Evolutionary conservation across 257 asterid genomes (phyloP).

Genomic region (Handroanthus guayacan): DNA sequence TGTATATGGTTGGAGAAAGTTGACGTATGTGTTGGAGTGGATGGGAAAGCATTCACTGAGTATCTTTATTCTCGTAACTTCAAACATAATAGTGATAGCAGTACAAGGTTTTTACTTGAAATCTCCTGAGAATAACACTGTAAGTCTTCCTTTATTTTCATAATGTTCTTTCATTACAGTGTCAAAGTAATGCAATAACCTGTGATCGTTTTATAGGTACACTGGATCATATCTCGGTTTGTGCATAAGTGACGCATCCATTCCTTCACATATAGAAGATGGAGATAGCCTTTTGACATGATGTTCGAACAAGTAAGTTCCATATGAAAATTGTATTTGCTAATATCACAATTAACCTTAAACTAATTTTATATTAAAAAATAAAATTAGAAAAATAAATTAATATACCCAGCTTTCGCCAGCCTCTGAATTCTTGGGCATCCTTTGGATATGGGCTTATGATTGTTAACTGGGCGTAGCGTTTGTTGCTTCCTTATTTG

Average conservation of each 20-base stretch:
- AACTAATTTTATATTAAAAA: too few species aligned
- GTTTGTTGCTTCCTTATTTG: neutral
- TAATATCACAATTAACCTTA: too few species aligned
- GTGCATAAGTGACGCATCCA: constrained; percentile 40
- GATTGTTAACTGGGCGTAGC: neutral
- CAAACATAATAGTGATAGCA: constrained; percentile 66
- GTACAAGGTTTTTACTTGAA: constrained; percentile 79
- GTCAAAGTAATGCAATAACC: neutral
- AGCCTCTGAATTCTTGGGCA: too few species aligned
- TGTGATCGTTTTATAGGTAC: constrained; percentile 45
- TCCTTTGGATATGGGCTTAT: neutral
- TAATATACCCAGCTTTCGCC: too few species aligned
- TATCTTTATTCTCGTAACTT: constrained; percentile 70
- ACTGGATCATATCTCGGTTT: constrained; percentile 60
- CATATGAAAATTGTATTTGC: constrained; percentile 13
- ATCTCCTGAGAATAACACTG: constrained; percentile 72
- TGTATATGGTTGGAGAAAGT: constrained; percentile 71
- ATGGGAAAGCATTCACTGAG: constrained; percentile 81
- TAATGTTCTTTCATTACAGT: neutral
- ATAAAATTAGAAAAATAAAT: too few species aligned
- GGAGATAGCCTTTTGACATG: constrained; percentile 2
- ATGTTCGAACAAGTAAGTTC: neutral
- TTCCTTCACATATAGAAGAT: neutral
- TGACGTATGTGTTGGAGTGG: constrained; percentile 61
- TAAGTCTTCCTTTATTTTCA: constrained; percentile 41